These are phyloP conservation scores for Talaromyces piceae DNA, from an alignment of 2,329 filamentous ascomycete genomes.

Conservation along the genomic window DNA sequence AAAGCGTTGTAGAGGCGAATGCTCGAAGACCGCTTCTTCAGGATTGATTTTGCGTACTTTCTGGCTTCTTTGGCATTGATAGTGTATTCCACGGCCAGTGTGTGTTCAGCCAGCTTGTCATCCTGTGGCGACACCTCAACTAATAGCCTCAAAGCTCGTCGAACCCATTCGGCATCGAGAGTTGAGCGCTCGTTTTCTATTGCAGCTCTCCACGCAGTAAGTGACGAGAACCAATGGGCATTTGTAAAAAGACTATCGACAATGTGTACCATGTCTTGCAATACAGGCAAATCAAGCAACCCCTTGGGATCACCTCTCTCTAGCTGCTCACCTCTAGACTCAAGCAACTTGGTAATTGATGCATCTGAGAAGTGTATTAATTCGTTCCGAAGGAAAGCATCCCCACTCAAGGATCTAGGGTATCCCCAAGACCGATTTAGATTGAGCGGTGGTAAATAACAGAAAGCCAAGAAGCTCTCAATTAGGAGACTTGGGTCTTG, in stretches of 20 bases:
- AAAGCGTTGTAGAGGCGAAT: slow-evolving; percentile 71
- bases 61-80: slow-evolving; percentile 51
- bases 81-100: slow-evolving; percentile 58
- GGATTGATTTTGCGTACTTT: slow-evolving; percentile 63
- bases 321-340: slow-evolving; percentile 18
- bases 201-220: slow-evolving; percentile 24
- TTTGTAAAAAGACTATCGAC: slow-evolving; percentile 49
- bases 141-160: slow-evolving; percentile 52
- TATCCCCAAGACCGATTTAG: slow-evolving; percentile 16
- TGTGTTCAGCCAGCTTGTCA: slow-evolving; percentile 58
- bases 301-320: slow-evolving; percentile 19
- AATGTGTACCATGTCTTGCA: slow-evolving; percentile 34
- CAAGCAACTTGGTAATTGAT: slow-evolving; percentile 11
- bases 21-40: slow-evolving; percentile 61
- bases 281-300: slow-evolving; percentile 22
- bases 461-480: slow-evolving; percentile 65
- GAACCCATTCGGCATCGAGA: slow-evolving; percentile 42
- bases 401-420: slow-evolving; percentile 37
- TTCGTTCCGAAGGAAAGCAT: slow-evolving; percentile 48
- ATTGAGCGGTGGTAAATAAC: slow-evolving; percentile 52
- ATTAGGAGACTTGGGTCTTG: slow-evolving; percentile 46
- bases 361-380: slow-evolving; percentile 23
- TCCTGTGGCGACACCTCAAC: slow-evolving; percentile 37
- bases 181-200: slow-evolving; percentile 22
- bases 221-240: slow-evolving; percentile 39